Conservation (phyloP, 179 eudicot genomes). For the Silene coronaria region DNA sequence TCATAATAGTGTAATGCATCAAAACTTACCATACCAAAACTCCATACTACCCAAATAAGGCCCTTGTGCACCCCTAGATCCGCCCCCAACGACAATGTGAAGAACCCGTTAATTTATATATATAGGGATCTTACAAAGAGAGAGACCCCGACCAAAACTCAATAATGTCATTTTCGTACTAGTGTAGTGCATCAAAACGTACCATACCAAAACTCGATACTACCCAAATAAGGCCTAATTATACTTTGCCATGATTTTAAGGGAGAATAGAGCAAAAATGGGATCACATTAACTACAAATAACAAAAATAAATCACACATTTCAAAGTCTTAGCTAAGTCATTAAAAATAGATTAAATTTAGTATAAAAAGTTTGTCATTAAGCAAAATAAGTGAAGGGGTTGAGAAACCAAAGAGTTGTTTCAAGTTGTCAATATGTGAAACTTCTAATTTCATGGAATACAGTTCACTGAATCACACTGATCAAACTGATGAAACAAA, state of each 20-base stretch:
- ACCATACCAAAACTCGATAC: too few relatives aligned
- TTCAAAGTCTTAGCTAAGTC: not conserved
- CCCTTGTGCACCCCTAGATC: not conserved
- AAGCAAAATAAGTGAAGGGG: not conserved
- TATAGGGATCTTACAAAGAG: too few relatives aligned
- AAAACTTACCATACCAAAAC: too few relatives aligned
- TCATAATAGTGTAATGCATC: too few relatives aligned
- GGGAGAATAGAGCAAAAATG: not conserved
- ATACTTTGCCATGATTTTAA: not conserved
- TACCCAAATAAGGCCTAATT: too few relatives aligned
- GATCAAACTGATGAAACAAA: not conserved
- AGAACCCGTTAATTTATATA: too few relatives aligned
- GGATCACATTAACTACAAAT: not conserved
- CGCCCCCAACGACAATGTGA: not conserved
- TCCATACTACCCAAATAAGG: too few relatives aligned
- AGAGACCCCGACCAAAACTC: too few relatives aligned
- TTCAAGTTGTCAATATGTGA: constrained; percentile 6
- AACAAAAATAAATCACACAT: not conserved
- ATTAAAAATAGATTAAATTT: not conserved
- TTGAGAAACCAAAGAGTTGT: not conserved
- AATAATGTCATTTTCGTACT: too few relatives aligned
- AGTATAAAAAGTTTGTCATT: not conserved
- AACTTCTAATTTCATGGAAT: not conserved
- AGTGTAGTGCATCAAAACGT: too few relatives aligned
- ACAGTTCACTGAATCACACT: not conserved